These are phyloP conservation scores for Trichoderma cornu-damae DNA, from an alignment of 2,329 filamentous ascomycete genomes.

Conservation along the genomic window DNA sequence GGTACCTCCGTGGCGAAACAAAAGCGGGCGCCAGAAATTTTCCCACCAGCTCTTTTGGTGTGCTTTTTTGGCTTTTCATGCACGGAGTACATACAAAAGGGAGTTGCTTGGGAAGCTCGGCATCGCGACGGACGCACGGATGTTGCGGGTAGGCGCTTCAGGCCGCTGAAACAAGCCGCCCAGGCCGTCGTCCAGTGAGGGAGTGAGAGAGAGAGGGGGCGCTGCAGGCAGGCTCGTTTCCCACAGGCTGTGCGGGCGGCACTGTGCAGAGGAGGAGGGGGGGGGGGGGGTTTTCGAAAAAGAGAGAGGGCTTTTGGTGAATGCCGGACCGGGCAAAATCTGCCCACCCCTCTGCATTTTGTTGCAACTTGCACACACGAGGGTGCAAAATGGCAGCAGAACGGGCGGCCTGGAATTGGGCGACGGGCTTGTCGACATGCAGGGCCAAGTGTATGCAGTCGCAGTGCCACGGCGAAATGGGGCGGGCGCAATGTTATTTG, in stretches of 20 bases:
- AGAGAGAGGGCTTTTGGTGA: no score
- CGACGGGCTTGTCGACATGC: not conserved
- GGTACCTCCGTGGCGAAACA: not conserved
- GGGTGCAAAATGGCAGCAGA: not conserved
- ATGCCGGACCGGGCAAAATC: not conserved
- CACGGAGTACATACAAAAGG: no score
- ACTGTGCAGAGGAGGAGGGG: constrained; percentile 11
- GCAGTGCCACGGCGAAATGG: not conserved
- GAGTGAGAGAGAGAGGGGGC: no score
- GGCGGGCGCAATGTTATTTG: no score
- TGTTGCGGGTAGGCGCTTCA: constrained; percentile 9
- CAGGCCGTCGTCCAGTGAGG: constrained; percentile 3
- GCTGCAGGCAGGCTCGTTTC: constrained; percentile 9
- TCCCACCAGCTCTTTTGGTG: constrained; percentile 7
- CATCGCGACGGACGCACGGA: constrained; percentile 15
- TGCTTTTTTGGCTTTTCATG: no score
- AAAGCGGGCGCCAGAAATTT: constrained; percentile 14
- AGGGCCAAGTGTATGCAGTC: constrained; percentile 14
- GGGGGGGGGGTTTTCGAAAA: no score
- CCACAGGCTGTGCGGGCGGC: not conserved
- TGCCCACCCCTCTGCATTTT: no score
- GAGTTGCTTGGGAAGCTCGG: constrained; percentile 17
- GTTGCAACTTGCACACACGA: no score
- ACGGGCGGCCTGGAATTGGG: no score
- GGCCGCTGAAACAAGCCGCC: constrained; percentile 10